Conservation (phyloP, 805 yeast species). For the Lipomyces spencermartinsiae region DNA sequence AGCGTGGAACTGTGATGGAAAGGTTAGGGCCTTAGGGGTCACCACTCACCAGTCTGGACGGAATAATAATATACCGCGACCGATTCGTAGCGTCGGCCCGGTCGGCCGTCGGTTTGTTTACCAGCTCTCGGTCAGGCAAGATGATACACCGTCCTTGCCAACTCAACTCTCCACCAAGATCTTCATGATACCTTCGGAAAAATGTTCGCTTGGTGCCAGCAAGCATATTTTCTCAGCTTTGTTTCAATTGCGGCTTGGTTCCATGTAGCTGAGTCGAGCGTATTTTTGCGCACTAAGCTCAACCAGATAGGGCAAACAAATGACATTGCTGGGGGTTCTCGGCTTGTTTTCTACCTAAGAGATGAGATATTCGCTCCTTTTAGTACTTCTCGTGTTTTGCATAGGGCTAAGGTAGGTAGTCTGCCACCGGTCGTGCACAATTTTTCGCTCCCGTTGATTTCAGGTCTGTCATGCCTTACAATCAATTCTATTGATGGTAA, state of each 20-base stretch:
- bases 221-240: background rate
- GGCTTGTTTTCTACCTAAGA: background rate
- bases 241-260: background rate
- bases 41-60: too few species aligned
- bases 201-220: background rate
- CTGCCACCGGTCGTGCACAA: background rate
- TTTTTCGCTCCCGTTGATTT: background rate
- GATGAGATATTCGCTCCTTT: background rate
- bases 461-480: background rate
- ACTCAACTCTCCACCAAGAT: background rate
- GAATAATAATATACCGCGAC: too few species aligned
- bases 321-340: background rate
- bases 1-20: too few species aligned
- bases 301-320: background rate
- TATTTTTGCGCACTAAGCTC: background rate
- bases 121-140: too few species aligned
- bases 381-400: background rate
- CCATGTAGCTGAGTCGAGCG: background rate
- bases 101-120: too few species aligned
- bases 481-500: background rate
- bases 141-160: background rate
- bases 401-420: background rate
- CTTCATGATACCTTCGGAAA: background rate
- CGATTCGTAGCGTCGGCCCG: too few species aligned
- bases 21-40: too few species aligned